phyloP scores from a whole-genome alignment of 495 filamentous ascomycete genomes.

The Amphirosellinia nigrospora region DNA sequence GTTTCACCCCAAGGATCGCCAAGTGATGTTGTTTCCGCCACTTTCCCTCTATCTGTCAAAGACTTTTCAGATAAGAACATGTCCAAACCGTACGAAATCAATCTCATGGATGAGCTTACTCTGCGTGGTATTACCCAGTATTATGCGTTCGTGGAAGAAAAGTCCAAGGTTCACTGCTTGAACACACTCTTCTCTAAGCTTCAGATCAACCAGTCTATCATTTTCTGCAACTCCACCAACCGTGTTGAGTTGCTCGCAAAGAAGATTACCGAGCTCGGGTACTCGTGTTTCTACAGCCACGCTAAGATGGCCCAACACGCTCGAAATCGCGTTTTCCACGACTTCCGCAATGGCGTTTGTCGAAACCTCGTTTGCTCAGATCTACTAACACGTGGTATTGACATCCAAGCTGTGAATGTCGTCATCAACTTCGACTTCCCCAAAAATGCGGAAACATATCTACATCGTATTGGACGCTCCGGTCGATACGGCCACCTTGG shows the following conservation, averaged over 20 bases:
- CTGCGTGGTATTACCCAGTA: constrained; percentile 98
- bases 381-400: constrained; percentile 96
- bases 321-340: constrained; percentile 98
- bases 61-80: constrained; percentile 98
- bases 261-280: constrained; percentile 98
- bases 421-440: constrained; percentile 99
- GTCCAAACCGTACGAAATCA: constrained; percentile 95
- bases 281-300: constrained; percentile 99
- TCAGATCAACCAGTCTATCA: constrained; percentile 99
- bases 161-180: constrained; percentile 98
- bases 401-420: constrained; percentile 99
- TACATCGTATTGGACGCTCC: constrained; percentile 97
- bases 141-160: constrained; percentile 99
- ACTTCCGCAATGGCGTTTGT: constrained; percentile 97
- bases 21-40: constrained; percentile 99
- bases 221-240: constrained; percentile 99
- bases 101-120: constrained; percentile 99
- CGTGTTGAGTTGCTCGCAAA: constrained; percentile 97
- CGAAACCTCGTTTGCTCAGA: constrained; percentile 98
- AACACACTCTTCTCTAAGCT: constrained; percentile 99
- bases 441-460: constrained; percentile 98
- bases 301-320: constrained; percentile 98
- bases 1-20: constrained; percentile 93
- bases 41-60: constrained; percentile 95
- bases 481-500: constrained; percentile 97